Base-by-base conservation (phyloP, 1,284 basidiomycete genomes). In the Pseudozyma pruni region DNA sequence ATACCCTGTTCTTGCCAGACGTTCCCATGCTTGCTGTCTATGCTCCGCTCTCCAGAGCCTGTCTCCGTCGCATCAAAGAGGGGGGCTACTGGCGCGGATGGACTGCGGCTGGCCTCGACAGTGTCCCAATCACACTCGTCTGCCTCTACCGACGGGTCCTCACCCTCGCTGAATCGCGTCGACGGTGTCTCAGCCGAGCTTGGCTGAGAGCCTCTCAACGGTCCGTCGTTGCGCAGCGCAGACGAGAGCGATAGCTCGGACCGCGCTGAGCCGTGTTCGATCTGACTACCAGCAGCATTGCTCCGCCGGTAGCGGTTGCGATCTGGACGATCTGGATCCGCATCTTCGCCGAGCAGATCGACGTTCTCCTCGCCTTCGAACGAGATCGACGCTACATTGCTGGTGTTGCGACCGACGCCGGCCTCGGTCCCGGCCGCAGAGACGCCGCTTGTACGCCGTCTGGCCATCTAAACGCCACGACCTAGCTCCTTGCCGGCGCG, bases 401-500 rank as follows among this genome's bases (percentile, higher is more conserved):
- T 9, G 3, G 45, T 19, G 31, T 29, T 31, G 7, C 19, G 29
- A n/a, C n/a, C 39, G n/a, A 10, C 14, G 37, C 31, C 27, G 6
- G 20, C 41, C 27, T 58, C 46, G 2, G 41, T 25, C 7, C 37
- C 32, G 11, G 16, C 32, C 3, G 45, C 51, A 19, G 55, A 49
- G 10, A 50, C 50, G 17, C 53, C 67, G 31, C 67, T 51, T 6
- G 61, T 71, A 35, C 61, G 54, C 29, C 56, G 39, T 8, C 53
- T 46, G 13, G 67, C 67, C 46, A 64, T 64, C 17, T 71, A 61
- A 29, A 70, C 68, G 13, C 67, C 61, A 33, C 66, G 67, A 17
- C 71, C 55, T 9, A 74, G 57, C 54, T 71, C 71, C 22, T 61
- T 60, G 6, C 71, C 62, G 2, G 66, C 71, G 5, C 61, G 55